phyloP scores from a whole-genome alignment of 2,329 filamentous ascomycete species.

The Pseudopyricularia javanii region DNA sequence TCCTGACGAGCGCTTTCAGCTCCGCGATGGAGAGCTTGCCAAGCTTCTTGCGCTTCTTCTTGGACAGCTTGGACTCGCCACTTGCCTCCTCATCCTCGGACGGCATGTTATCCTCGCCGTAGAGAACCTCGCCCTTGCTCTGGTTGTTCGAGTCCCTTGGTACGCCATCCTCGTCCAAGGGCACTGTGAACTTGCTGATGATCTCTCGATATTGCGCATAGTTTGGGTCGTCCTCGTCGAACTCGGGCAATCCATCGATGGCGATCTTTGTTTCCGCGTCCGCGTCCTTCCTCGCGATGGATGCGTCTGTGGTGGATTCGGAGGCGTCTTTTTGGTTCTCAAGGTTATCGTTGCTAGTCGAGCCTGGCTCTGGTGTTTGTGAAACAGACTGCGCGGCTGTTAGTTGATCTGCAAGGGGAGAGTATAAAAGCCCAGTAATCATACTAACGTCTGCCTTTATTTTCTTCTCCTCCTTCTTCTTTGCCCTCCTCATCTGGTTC shows the following conservation, averaged over 20 bases:
- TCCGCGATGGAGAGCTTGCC: constrained; percentile 89
- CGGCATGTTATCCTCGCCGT: constrained; percentile 73
- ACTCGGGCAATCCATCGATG: constrained; percentile 32
- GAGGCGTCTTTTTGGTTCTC: constrained; percentile 15
- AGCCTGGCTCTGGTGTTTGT: background rate
- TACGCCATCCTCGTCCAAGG: constrained; percentile 48
- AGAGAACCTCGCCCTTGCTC: constrained; percentile 78
- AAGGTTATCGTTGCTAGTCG: constrained; percentile 6
- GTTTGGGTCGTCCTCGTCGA: constrained; percentile 58
- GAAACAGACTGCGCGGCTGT: background rate
- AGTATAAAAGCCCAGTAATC: background rate
- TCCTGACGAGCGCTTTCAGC: constrained; percentile 80
- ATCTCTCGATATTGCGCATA: constrained; percentile 77
- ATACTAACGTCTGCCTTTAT: constrained; percentile 38
- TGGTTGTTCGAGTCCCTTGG: constrained; percentile 52
- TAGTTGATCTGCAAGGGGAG: background rate
- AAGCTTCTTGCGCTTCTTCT: constrained; percentile 86
- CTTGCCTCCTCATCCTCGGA: constrained; percentile 66
- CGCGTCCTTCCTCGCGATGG: constrained; percentile 29
- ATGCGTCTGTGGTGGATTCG: constrained; percentile 21
- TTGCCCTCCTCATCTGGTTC: constrained; percentile 83
- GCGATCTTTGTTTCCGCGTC: constrained; percentile 20
- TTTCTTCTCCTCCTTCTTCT: constrained; percentile 87
- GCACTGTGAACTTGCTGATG: constrained; percentile 65
- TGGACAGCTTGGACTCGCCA: constrained; percentile 62